Conservation (phyloP, 805 yeast species). For the Starmerella powellii region DNA sequence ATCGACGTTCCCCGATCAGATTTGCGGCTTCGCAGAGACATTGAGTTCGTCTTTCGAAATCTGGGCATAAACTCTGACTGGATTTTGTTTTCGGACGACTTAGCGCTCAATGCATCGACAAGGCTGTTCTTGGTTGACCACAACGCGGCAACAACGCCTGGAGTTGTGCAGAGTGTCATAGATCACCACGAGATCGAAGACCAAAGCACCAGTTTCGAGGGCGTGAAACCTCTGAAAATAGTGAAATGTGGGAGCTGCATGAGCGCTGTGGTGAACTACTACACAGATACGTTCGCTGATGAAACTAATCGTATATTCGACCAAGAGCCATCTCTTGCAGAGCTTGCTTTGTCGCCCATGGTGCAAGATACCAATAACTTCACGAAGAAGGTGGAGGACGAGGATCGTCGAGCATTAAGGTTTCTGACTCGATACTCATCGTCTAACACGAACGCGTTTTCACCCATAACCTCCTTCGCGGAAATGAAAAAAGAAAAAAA, state of each 20-base stretch:
- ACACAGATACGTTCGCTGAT: not conserved
- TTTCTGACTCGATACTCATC: slow-evolving; percentile 7
- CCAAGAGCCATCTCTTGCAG: slow-evolving; percentile 31
- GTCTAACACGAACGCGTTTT: not conserved
- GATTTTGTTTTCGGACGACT: slow-evolving; percentile 58
- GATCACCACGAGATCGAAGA: slow-evolving; percentile 61
- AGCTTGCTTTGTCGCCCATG: slow-evolving; percentile 53
- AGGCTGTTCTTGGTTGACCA: slow-evolving; percentile 65
- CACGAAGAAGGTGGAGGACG: slow-evolving; percentile 44
- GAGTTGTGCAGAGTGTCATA: slow-evolving; percentile 46
- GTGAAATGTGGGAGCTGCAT: slow-evolving; percentile 66
- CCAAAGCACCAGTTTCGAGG: slow-evolving; percentile 22
- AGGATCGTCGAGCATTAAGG: slow-evolving; percentile 33
- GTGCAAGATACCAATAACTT: slow-evolving; percentile 66
- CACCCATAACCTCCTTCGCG: slow-evolving; percentile 8
- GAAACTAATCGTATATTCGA: slow-evolving; percentile 4
- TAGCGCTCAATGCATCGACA: slow-evolving; percentile 27
- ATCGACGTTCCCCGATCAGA: slow-evolving; percentile 62
- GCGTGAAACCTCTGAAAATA: slow-evolving; percentile 49
- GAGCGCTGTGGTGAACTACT: slow-evolving; percentile 43
- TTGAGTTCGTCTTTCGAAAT: slow-evolving; percentile 39
- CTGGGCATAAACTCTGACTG: slow-evolving; percentile 38
- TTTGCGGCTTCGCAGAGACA: slow-evolving; percentile 58
- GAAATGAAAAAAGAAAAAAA: slow-evolving; percentile 37
- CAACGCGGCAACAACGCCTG: slow-evolving; percentile 28